Conservation (phyloP, 192 early-diverging fungal species). For the Coemansia sp. region DNA sequence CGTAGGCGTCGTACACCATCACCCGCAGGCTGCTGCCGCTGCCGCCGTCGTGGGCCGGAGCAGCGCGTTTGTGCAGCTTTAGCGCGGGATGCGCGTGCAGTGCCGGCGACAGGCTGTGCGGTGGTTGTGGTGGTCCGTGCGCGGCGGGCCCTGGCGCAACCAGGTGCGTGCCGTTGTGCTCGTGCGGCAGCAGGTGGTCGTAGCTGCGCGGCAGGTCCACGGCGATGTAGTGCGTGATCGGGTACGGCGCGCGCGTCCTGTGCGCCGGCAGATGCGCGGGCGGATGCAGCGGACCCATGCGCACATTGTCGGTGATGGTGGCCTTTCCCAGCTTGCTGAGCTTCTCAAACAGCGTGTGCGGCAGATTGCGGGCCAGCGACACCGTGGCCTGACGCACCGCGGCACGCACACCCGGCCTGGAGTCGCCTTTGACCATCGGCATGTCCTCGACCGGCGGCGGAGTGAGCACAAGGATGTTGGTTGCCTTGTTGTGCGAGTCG, state of each 20-base stretch:
- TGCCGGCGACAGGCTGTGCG: not conserved
- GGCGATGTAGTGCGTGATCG: constrained; percentile 42
- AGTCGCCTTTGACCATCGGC: constrained; percentile 44
- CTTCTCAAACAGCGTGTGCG: constrained; percentile 25
- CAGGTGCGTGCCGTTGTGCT: constrained; percentile 42
- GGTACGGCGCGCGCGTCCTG: constrained; percentile 20
- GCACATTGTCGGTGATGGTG: constrained; percentile 24
- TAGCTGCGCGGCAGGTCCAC: constrained; percentile 42
- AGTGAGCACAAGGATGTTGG: constrained; percentile 35
- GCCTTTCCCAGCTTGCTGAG: constrained; percentile 27
- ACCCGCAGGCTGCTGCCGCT: constrained; percentile 26
- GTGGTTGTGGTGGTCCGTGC: constrained; percentile 4
- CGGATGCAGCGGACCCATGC: constrained; percentile 12
- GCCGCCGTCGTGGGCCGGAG: not conserved
- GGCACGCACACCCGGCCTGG: constrained; percentile 1
- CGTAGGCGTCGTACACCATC: constrained; percentile 53
- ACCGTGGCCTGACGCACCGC: constrained; percentile 22
- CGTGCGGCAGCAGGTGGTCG: constrained; percentile 36
- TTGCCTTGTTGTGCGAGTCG: constrained; percentile 50
- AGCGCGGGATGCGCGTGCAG: not conserved
- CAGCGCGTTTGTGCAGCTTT: constrained; percentile 17
- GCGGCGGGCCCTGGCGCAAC: not conserved
- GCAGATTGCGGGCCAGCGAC: constrained; percentile 23
- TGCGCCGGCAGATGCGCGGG: constrained; percentile 34
- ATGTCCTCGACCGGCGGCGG: constrained; percentile 51